Evolutionary conservation across 2,329 filamentous ascomycete genomes (phyloP), one percentile per base, ranked within the genome.

Genomic region (Trichoderma semiorbis): DNA sequence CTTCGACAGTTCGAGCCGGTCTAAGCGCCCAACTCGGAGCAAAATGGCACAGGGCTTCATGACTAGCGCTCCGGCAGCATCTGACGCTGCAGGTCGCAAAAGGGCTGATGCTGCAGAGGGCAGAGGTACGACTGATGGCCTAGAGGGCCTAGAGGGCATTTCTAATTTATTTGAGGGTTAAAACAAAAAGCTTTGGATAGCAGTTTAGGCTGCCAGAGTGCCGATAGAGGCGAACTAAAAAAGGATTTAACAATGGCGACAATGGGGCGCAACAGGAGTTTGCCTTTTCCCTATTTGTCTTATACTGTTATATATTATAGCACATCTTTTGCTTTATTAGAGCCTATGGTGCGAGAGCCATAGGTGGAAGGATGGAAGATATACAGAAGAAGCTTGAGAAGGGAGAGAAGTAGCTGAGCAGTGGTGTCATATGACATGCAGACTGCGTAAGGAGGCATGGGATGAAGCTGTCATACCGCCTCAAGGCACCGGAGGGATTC

Each of bases 41-140:
- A 87, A 86, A 78, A 86, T 92, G 89, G 88, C 89, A 6, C 88
- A 91, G 77, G 85, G 88, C 71, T 92, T 91, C 75, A 89, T 91
- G 88, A 90, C 84, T 66, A 84, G 83, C 11, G 75, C 81, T n/a
- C 75, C 80, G 3, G 75, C 77, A 12, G 78, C 75, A 4, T 76
- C 78, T 14, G 79, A 77, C 39, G 72, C 36, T 61, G 28, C 53
- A 26, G 62, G 39, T 7, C 60, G 18, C 34, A 57, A 62, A 36
- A 62, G 32, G 7, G 58, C 34, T 30, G 70, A 69, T 3, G 55
- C 34, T 2, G 61, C 62, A 28, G 18, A 77, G 82, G n/a, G 74
- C 79, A 63, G 69, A 18, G 77, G 78, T 66, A 86, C 83, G 0
- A 86, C 85, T 7, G 87, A 89, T 73, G 84, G 79, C 11, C 77